Evolutionary conservation across 2,329 filamentous ascomycete species (phyloP), one percentile per base, ranked within the genome.

Genomic region (Cadophora malorum): DNA sequence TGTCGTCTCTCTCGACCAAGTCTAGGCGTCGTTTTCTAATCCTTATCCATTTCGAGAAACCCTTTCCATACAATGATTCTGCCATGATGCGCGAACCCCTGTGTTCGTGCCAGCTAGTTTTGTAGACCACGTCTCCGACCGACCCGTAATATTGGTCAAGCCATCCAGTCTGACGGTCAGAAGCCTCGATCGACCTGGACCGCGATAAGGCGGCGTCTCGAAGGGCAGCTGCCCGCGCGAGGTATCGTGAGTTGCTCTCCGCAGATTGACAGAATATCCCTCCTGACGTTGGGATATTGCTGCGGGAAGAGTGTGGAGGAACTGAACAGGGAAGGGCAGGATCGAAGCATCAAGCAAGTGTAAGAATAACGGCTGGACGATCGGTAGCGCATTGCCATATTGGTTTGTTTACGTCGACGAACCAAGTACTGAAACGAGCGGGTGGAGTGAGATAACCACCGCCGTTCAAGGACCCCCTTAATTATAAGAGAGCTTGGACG

Each of bases 31-130:
- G 60, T 31, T 53, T 64, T 69, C 63, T 67, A 63, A 67, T 64
- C 63, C 72, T 72, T 74, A 74, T 79, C 80, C 79, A 74, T 80
- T 80, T 77, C 71, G 60, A 81, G 80, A 73, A 81, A 81, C 76
- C 78, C 69, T 80, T 81, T 81, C 80, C 80, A 80, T 81, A 66
- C 69, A 72, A 63, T 38, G 55, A 68, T 66, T 47, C 66, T 69
- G 60, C 65, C 68, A 69, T 71, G 60, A 38, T 62, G 16, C 63
- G 69, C 66, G 67, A 25, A 59, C 65, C 69, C 71, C 71, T 73
- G 71, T 68, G 62, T 55, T 65, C 35, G 33, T 64, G 56, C 68
- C 68, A 60, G 65, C 66, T 67, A 60, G 55, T 67, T 65, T 70
- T 69, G 63, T 50, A 47, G 50, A 50, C 64, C 65, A 55, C 68